Evolutionary conservation across 345 rosid species (phyloP), one percentile per base, ranked within the genome.

Genomic region (Alliaria petiolata): DNA sequence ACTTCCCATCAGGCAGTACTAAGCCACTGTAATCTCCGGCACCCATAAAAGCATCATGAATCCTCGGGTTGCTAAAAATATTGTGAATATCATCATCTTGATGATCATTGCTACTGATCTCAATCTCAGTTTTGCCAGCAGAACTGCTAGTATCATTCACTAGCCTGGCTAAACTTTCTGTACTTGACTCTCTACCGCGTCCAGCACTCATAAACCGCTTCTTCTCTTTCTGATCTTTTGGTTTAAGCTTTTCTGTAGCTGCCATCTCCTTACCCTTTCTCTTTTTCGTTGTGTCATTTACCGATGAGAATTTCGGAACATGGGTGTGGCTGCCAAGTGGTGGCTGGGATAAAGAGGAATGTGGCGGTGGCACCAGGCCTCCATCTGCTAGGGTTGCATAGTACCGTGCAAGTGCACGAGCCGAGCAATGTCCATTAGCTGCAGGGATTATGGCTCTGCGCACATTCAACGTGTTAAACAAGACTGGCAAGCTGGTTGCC

Each of bases 331-430:
- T 82, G 44, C 99, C 99, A 49, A 95, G 97, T 22, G 75, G 84
- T 62, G 97, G 99, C 71, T 71, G 78, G 58, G 92, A 87, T 22
- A 61, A 57, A 57, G 84, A 78, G 44, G 97, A 85, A 85, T 95
- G 97, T 14, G 83, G 87, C 1, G 86, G 90, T 39, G 96, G 95
- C 47, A 85, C 82, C 52, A 78, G 49, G 58, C 99, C 99, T 19
- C 89, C 85, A 69, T 89, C 88, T 44, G 69, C 97, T 33, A 91
- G 80, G 55, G 97, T 76, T 66, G 99, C 99, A 83, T 95, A 95
- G 81, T 91, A 95, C 28, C 97, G 91, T 16, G 99, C 95, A 81
- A 95, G 93, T 38, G 98, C 98, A 75, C 97, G 92, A 44, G 97
- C 97, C 25, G 97, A 95, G 84, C 87, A 86, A 80, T 95, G 99